Evolutionary conservation across 2,329 filamentous ascomycete species (phyloP).

Genomic region (Sclerotinia spermophila): DNA sequence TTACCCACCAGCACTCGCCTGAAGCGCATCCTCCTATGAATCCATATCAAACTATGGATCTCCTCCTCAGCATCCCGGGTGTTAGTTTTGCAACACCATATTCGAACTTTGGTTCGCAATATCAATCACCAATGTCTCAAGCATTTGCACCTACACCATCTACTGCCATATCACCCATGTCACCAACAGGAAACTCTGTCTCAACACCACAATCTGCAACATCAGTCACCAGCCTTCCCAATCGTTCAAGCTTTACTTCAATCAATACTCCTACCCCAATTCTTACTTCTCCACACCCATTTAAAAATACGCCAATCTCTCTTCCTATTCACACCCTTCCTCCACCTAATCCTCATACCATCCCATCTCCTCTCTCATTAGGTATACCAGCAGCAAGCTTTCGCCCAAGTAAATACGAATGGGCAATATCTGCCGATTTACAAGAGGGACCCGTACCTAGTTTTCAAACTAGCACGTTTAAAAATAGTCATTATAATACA

Average conservation of each 20-base stretch:
- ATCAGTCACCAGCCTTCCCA: constrained; percentile 15
- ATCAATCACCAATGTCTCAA: constrained; percentile 28
- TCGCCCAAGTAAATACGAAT: constrained; percentile 37
- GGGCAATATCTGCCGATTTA: constrained; percentile 34
- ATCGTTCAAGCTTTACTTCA: constrained; percentile 22
- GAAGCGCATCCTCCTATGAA: constrained; percentile 34
- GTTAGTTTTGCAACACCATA: constrained; percentile 28
- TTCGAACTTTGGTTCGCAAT: constrained; percentile 30
- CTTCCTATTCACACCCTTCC: constrained; percentile 24
- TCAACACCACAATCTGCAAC: constrained; percentile 18
- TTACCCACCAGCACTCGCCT: constrained; percentile 47
- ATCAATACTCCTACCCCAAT: constrained; percentile 18
- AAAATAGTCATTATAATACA: constrained; percentile 63
- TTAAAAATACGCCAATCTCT: constrained; percentile 15
- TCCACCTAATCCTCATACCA: constrained; percentile 25
- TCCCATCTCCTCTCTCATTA: constrained; percentile 23
- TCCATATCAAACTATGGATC: constrained; percentile 39
- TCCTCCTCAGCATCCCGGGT: constrained; percentile 34
- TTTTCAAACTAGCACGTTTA: constrained; percentile 54
- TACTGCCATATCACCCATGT: constrained; percentile 33
- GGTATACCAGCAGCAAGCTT: constrained; percentile 25
- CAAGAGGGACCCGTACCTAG: constrained; percentile 31
- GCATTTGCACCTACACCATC: constrained; percentile 31
- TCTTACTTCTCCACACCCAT: constrained; percentile 14
- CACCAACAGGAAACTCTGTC: constrained; percentile 28